phyloP scores from a whole-genome alignment of 768 basidiomycete species.

The Ephemerocybe angulata region DNA sequence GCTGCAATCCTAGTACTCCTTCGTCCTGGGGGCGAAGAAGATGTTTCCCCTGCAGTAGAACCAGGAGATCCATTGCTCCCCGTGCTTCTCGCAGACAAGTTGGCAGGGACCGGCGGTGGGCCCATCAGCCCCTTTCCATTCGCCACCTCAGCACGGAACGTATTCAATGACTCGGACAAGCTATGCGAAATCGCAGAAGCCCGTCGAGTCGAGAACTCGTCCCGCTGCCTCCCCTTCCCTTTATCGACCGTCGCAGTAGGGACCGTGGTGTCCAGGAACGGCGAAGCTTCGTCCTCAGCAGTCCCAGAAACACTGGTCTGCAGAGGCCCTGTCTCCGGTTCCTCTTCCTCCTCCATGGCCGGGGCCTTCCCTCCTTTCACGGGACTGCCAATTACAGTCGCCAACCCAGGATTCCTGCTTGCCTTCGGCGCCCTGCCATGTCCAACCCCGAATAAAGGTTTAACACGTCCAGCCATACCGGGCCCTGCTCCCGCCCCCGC shows the following conservation, averaged over 20 bases:
- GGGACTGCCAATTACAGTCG: constrained; percentile 47
- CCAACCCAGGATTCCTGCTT: constrained; percentile 46
- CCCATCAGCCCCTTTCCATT: constrained; percentile 37
- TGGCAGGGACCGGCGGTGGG: constrained; percentile 45
- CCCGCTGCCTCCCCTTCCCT: constrained; percentile 35
- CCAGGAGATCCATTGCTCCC: constrained; percentile 34
- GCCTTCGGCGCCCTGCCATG: constrained; percentile 30
- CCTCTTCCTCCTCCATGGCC: constrained; percentile 12
- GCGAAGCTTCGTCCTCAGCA: constrained; percentile 7
- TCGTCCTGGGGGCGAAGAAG: constrained; percentile 18
- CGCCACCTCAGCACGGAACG: constrained; percentile 37
- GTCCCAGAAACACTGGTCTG: too few species aligned
- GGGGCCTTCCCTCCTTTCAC: constrained; percentile 37
- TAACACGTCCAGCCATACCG: constrained; percentile 10
- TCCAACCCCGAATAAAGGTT: constrained; percentile 26
- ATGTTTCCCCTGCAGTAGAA: constrained; percentile 12
- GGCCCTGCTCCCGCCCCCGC: too few species aligned
- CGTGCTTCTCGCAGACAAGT: constrained; percentile 33
- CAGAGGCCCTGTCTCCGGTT: constrained; percentile 11
- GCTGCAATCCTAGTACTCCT: constrained; percentile 32
- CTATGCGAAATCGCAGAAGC: constrained; percentile 59
- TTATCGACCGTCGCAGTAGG: constrained; percentile 11
- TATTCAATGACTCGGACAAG: constrained; percentile 60
- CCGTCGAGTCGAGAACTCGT: constrained; percentile 43
- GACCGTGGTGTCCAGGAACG: constrained; percentile 13